A percentile compares a stretch with the other conserved stretches of the same genome.
These are phyloP conservation scores for Xylaria polymorpha DNA, from an alignment of 2,329 filamentous ascomycete species.

Conservation along the genomic window DNA sequence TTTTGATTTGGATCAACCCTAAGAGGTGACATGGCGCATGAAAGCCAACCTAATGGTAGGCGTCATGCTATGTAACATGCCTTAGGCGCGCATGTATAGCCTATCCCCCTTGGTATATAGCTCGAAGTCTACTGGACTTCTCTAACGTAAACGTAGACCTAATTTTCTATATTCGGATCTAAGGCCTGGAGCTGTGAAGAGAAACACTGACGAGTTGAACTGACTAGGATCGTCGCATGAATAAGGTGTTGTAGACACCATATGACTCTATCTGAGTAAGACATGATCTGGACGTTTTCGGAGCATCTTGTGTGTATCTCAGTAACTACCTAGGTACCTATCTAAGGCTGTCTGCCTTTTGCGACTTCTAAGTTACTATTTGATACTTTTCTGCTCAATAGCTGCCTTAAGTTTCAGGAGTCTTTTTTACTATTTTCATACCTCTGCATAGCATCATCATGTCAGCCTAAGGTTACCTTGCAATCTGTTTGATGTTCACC, in stretches of 20 bases:
- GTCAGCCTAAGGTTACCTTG: not conserved
- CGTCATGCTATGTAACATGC: not conserved
- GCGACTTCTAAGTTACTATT: not conserved
- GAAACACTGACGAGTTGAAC: not conserved
- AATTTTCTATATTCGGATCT: not conserved
- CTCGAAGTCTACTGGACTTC: not conserved
- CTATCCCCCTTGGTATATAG: not conserved
- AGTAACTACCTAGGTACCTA: not conserved
- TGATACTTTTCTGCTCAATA: not conserved
- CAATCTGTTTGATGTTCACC: not conserved
- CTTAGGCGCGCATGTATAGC: not conserved
- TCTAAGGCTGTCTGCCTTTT: not conserved
- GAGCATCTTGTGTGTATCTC: not conserved
- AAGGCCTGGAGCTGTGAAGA: not conserved
- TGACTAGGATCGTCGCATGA: not conserved
- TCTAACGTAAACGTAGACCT: not conserved
- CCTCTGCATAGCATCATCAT: not conserved
- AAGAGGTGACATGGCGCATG: not conserved
- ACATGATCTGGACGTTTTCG: not conserved
- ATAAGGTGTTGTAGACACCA: not conserved
- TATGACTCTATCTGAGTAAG: not conserved
- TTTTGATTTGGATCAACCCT: slow-evolving; percentile 22
- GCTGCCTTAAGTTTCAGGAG: too few species aligned
- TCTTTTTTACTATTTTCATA: not conserved
- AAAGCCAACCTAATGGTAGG: not conserved